phyloP scores from a whole-genome alignment of 768 basidiomycete species.

The Boletus bicolor region DNA sequence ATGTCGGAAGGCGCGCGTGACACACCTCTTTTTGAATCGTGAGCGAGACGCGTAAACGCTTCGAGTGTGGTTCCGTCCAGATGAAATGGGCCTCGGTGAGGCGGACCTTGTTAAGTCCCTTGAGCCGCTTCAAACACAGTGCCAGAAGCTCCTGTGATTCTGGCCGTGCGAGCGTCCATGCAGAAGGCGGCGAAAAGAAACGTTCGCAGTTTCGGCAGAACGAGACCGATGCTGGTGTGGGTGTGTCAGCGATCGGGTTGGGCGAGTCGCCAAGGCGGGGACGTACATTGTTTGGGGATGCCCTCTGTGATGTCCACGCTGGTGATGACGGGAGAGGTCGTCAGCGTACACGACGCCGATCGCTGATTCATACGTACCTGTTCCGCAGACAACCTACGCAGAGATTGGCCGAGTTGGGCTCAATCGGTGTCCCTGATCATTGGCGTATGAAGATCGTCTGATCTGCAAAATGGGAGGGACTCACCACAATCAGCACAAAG shows the following conservation, averaged over 20 bases:
- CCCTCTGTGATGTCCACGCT: constrained; percentile 98
- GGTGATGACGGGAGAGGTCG: background rate
- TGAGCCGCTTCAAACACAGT: constrained; percentile 92
- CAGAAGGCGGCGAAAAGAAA: constrained; percentile 84
- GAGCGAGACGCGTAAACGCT: constrained; percentile 85
- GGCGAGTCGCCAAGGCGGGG: background rate
- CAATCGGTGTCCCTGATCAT: constrained; percentile 70
- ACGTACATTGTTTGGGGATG: constrained; percentile 87
- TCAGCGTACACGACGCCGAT: background rate
- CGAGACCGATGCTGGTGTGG: constrained; percentile 69
- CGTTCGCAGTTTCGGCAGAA: constrained; percentile 97
- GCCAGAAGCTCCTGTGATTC: constrained; percentile 94
- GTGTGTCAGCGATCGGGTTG: background rate
- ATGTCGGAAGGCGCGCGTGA: background rate
- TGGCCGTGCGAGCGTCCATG: constrained; percentile 82
- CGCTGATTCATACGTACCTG: constrained; percentile 50
- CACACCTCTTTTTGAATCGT: constrained; percentile 97
- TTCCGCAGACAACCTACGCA: constrained; percentile 88
- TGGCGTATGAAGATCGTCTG: constrained; percentile 1
- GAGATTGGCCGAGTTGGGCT: constrained; percentile 89
- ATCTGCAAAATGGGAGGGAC: constrained; percentile 11
- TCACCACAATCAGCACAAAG: constrained; percentile 87
- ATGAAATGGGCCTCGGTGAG: constrained; percentile 98
- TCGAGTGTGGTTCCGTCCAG: constrained; percentile 99
- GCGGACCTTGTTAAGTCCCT: constrained; percentile 90